Percentiles rank a stretch among this genome's conserved stretches.
phyloP scores from a whole-genome alignment of 148 eudicot genomes.

The Pharnaceum exiguum region DNA sequence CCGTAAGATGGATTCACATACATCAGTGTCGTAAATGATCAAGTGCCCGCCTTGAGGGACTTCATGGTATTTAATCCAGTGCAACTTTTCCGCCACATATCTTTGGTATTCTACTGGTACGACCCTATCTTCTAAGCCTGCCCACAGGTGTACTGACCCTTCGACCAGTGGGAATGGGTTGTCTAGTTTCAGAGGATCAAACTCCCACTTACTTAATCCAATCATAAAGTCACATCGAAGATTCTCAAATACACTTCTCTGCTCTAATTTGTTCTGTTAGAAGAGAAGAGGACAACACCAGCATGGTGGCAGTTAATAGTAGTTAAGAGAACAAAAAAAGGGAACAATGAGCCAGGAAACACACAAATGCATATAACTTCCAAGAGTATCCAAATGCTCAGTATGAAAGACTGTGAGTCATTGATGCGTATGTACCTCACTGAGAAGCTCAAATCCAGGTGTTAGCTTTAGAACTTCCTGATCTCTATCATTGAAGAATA shows the following conservation, averaged over 20 bases:
- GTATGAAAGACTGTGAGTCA: background rate
- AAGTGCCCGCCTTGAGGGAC: conserved; percentile 59
- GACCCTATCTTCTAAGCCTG: conserved; percentile 47
- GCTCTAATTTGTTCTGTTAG: conserved; percentile 42
- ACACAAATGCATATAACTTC: background rate
- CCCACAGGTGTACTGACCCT: conserved; percentile 46
- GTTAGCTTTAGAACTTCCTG: conserved; percentile 56
- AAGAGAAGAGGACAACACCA: background rate
- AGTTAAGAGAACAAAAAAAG: background rate
- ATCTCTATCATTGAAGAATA: conserved; percentile 47
- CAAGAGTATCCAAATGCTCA: too few relatives aligned
- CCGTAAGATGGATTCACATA: conserved; percentile 44
- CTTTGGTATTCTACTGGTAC: conserved; percentile 47
- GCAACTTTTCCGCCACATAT: conserved; percentile 31
- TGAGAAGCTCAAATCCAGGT: conserved; percentile 55
- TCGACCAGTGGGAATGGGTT: conserved; percentile 33
- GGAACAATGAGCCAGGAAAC: background rate
- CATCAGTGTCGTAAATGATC: conserved; percentile 41
- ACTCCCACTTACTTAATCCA: conserved; percentile 54
- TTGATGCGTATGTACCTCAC: conserved; percentile 38
- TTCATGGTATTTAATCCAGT: conserved; percentile 55
- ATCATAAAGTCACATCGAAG: conserved; percentile 38
- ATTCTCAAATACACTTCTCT: conserved; percentile 38
- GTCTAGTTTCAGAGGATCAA: conserved; percentile 41
- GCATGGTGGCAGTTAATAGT: background rate